These are phyloP conservation scores for Boechera retrofracta DNA, from an alignment of 345 rosid species.

Conservation along the genomic window DNA sequence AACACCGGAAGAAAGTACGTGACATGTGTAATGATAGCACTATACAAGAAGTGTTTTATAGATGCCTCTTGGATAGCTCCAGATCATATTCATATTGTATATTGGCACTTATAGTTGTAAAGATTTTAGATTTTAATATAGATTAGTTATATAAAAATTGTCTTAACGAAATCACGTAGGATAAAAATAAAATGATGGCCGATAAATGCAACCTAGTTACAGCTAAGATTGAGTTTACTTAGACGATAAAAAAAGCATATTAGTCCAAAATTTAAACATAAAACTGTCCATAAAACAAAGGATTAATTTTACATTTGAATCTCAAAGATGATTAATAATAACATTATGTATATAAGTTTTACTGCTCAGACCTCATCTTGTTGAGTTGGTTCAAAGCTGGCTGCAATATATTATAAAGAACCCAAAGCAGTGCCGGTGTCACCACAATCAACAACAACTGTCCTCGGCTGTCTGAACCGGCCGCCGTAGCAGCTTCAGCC, in stretches of 20 bases:
- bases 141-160: neutral
- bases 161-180: neutral
- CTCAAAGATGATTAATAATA: constrained; percentile 26
- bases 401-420: constrained; percentile 86
- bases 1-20: neutral
- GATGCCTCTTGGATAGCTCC: neutral
- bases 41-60: neutral
- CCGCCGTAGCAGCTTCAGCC: constrained; percentile 47
- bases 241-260: neutral
- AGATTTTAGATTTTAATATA: neutral
- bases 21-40: neutral
- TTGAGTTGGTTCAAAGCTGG: constrained; percentile 97
- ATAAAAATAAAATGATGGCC: neutral
- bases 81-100: neutral
- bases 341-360: constrained; percentile 12
- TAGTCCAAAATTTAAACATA: constrained; percentile 35
- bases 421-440: constrained; percentile 92
- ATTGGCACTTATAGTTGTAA: neutral
- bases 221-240: neutral
- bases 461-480: constrained; percentile 71
- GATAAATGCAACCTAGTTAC: neutral
- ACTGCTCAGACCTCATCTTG: constrained; percentile 71
- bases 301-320: constrained; percentile 41
- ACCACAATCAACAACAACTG: constrained; percentile 80
- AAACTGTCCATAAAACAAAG: constrained; percentile 45